Base-by-base conservation (phyloP, 495 filamentous ascomycete species). In the Aspergillus asperescens region DNA sequence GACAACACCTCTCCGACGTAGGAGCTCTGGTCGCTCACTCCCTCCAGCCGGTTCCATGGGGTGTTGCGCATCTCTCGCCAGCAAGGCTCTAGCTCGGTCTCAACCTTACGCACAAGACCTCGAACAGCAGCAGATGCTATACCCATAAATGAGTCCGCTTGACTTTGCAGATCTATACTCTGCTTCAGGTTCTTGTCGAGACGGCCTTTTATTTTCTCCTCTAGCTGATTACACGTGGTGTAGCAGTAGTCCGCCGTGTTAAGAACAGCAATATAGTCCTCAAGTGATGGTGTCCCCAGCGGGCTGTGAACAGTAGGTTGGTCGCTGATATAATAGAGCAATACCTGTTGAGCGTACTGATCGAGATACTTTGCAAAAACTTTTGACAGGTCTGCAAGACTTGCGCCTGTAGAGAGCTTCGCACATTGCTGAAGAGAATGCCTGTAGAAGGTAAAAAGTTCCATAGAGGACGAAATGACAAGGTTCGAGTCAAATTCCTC, bases 231-330 rank as follows among this genome's bases (percentile, higher is more conserved):
- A 56, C 89, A 92, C 13, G 92, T 97, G 19, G 81, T 83, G 63
- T 96, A 91, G 78, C 94, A 97, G 68, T 97, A 98, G 61, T 98
- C 93, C 0, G 93, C 94, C 1, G 93, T 97, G 65, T 97, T 98
- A 38, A 98, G 76, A 5, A 97, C 88, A 1, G 92, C 74, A 8
- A 95, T 79, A 18, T 87, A 75, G 52, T 95, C 89, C 57, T 96
- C 83, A 3, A 90, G 65, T 4, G 83, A 76, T 0, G 89, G 81
- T 1, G 74, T 66, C 46, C 65, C 77, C 8, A 74, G 76, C 8
- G 77, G 64, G 67, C 77, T 71, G 59, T 76, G 52, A 55, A 77
- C 54, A 13, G 65, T 72, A 13, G 73, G 70, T 3, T 72, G 78
- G 64, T 77, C 81, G 57, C 74, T 88, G 68, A 96, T 78, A 60